A percentile compares a stretch with the other conserved stretches of the same genome.
Evolutionary conservation across 2,329 filamentous ascomycete species (phyloP).

Genomic region (Exophiala xenobiotica): DNA sequence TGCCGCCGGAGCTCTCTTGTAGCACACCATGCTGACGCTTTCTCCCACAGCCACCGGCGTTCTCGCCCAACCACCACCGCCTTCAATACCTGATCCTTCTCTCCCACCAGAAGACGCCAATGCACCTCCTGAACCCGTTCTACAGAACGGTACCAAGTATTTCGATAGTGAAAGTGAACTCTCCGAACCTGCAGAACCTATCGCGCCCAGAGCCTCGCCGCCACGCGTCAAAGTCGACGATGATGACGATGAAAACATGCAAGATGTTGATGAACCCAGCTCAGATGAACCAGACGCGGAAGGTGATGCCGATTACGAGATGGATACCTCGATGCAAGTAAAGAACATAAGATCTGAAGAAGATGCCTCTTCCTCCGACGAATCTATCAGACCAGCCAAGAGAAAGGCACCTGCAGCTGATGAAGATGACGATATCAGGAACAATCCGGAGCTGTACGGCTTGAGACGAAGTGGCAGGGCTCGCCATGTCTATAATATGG

Average conservation of each 20-base stretch:
- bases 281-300: conserved; percentile 41
- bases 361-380: conserved; percentile 63
- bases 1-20: conserved; percentile 7
- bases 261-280: conserved; percentile 40
- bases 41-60: conserved; percentile 24
- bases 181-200: conserved; percentile 66
- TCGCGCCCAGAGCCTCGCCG: conserved; percentile 51
- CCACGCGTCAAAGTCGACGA: conserved; percentile 42
- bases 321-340: conserved; percentile 57
- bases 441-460: conserved; percentile 93
- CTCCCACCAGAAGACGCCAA: conserved; percentile 66
- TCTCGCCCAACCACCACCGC: conserved; percentile 22
- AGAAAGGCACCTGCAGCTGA: conserved; percentile 66
- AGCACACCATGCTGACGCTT: conserved; percentile 31
- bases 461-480: conserved; percentile 80
- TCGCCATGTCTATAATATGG: conserved; percentile 61
- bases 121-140: conserved; percentile 51
- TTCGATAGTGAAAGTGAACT: conserved; percentile 71
- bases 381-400: conserved; percentile 68
- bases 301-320: conserved; percentile 70
- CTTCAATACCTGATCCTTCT: conserved; percentile 20
- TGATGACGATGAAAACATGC: conserved; percentile 46
- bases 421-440: conserved; percentile 74
- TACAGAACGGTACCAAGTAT: conserved; percentile 43
- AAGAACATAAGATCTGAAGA: conserved; percentile 53